Base-by-base conservation (phyloP, 1,139 yeast genomes). In the Magnusiomyces magnusii region DNA sequence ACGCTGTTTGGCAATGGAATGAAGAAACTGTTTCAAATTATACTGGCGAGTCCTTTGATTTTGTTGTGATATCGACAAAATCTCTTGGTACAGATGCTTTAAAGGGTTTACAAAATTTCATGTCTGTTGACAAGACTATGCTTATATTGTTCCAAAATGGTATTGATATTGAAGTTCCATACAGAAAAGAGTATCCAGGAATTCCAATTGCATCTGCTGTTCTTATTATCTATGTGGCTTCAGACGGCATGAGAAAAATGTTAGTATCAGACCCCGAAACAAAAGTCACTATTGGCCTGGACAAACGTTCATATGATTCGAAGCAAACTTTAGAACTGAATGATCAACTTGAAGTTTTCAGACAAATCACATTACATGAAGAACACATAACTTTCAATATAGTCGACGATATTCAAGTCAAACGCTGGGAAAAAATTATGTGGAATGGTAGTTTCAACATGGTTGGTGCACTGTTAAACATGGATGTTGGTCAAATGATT, bases 401-500 rank as follows among this genome's bases (percentile, higher is more conserved):
- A 1, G 28, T 56, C n/a, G 60, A 58, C 19, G 53, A 64, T 51
- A 62, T 66, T 28, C 53, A 52, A 23, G 51, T 49, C 44, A 58
- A 58, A 24, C 55, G 68, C 21, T 66, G 68, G 68, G 61, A 60
- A 36, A 66, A 66, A 56, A 59, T 66, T 24, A 57, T 66, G 44
- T 65, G 67, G 66, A 66, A 66, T 57, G 67, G 66, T 42, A 61
- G 67, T 17, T 64, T 64, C 60, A 66, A 66, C 58, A 60, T 64
- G n/a, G 51, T 66, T 1, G 54, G 62, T 17, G 65, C 68, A 3
- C 53, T 65, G 34, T 54, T 63, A 7, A 60, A 64, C 47, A 57
- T 65, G 9, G 52, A 60, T 9, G 51, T 59, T 41, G 56, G 56
- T 23, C 63, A 54, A 23, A 41, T 63, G 41, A 55, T 61, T 15